Evolutionary conservation across 1,284 basidiomycete genomes (phyloP).

Genomic region (Ustilago bromivora): DNA sequence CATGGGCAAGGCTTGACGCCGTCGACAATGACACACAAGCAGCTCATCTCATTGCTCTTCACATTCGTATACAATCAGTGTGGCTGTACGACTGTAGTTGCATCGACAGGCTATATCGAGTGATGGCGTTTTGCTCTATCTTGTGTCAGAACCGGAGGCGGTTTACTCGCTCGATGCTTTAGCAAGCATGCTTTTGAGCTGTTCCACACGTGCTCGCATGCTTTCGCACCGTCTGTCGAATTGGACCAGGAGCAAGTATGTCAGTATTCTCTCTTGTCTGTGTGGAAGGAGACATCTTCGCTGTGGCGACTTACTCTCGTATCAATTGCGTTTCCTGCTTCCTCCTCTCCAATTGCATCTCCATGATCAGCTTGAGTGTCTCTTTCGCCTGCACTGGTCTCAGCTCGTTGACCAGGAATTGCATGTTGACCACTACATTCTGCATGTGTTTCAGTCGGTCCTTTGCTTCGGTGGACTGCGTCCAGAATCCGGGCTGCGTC

Average conservation of each 20-base stretch:
- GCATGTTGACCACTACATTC: constrained; percentile 66
- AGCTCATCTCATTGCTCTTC: background rate
- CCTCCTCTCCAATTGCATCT: constrained; percentile 57
- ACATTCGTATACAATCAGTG: background rate
- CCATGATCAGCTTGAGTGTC: constrained; percentile 56
- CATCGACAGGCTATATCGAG: background rate
- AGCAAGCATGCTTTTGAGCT: constrained; percentile 36
- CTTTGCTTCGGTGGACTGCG: constrained; percentile 51
- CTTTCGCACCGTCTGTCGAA: constrained; percentile 28
- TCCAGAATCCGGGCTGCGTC: constrained; percentile 48
- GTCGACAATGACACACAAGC: background rate
- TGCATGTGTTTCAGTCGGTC: constrained; percentile 63
- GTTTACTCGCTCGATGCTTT: constrained; percentile 7
- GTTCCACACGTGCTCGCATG: constrained; percentile 31
- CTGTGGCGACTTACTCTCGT: constrained; percentile 31
- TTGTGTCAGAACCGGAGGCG: background rate
- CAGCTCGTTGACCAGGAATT: constrained; percentile 65
- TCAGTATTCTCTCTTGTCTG: background rate
- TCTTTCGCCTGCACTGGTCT: constrained; percentile 63
- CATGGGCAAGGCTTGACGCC: background rate
- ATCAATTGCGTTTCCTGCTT: constrained; percentile 55
- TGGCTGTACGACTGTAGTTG: background rate
- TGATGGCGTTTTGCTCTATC: background rate
- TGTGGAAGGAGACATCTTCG: background rate
- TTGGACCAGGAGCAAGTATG: background rate